Base-by-base conservation (phyloP, 495 filamentous ascomycete genomes). In the Hypomontagnella submonticulosa region DNA sequence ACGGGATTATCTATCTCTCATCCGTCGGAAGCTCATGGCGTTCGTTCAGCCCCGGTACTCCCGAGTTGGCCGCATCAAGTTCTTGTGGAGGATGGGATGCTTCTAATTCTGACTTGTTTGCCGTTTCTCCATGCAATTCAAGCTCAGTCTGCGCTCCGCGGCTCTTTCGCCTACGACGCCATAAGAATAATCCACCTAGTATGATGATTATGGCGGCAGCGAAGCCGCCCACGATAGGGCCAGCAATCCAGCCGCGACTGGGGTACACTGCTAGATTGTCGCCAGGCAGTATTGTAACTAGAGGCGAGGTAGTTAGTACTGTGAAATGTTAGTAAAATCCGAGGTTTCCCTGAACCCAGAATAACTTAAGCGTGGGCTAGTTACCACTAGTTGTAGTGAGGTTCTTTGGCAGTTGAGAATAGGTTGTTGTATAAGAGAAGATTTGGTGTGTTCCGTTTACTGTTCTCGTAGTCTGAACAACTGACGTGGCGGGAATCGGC, bases 241-340 rank as follows among this genome's bases (percentile, higher is more conserved):
- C 64, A n/a, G 58, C 57, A 33, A 67, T 57, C 64, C 64, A 67
- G 4, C 38, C 38, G 40, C 4, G 38, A 12, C 23, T 58, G 4
- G 1, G n/a, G 10, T 11, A 13, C 12, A 40, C 6, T 36, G 12
- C 8, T 37, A 10, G 18, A 4, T 40, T 38, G 5, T 44, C 3
- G 7, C 10, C 11, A 12, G 16, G 3, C 12, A 6, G 23, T 6
- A 27, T 27, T 27, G 42, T 37, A 1, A 19, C 42, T 32, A 27
- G 30, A 9, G 52, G 7, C 0, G 36, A 8, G 23, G 5, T 34
- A 30, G 32, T 30, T 4, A 10, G 30, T n/a, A 12, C 43, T 47
- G 40, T 1, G 11, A 27, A 41, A 3, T 30, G 19, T 50, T 27
- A 57, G 52, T 16, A 9, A 5, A 20, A 10, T 1, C 1, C 23